Percentiles rank a stretch among this genome's conserved stretches.
Conservation (phyloP, 805 yeast genomes). For the Sugiyamaella mastotermitis region DNA sequence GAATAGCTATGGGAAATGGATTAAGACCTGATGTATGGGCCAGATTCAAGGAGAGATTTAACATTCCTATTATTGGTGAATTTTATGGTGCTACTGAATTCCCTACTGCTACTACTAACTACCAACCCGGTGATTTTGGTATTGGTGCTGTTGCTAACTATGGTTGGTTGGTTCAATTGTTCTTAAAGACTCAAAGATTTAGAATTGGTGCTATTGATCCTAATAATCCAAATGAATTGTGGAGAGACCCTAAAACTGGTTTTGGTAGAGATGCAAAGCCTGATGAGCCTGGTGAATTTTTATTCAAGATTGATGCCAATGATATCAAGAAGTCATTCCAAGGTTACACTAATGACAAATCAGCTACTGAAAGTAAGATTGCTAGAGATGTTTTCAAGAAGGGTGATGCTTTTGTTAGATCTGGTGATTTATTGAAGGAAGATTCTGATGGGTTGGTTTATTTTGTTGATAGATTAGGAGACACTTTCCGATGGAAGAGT, state of each 20-base stretch:
- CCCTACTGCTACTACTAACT: slow-evolving; percentile 79
- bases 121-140: slow-evolving; percentile 73
- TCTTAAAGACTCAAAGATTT: slow-evolving; percentile 32
- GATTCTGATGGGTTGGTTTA: slow-evolving; percentile 67
- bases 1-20: slow-evolving; percentile 86
- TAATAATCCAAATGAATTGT: slow-evolving; percentile 65
- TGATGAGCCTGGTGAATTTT: slow-evolving; percentile 80
- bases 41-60: slow-evolving; percentile 70
- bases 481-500: slow-evolving; percentile 94
- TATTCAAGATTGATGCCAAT: slow-evolving; percentile 63
- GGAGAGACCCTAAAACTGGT: slow-evolving; percentile 63
- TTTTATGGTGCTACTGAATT: slow-evolving; percentile 93
- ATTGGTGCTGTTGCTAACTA: slow-evolving; percentile 85
- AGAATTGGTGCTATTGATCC: slow-evolving; percentile 70
- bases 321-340: slow-evolving; percentile 75
- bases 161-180: slow-evolving; percentile 41
- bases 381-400: slow-evolving; percentile 64
- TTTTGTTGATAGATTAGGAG: slow-evolving; percentile 90
- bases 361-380: slow-evolving; percentile 74
- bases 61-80: slow-evolving; percentile 73
- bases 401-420: slow-evolving; percentile 89
- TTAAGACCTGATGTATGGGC: slow-evolving; percentile 84
- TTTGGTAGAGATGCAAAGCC: slow-evolving; percentile 46
- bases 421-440: slow-evolving; percentile 73
- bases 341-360: slow-evolving; percentile 78